Base-by-base conservation (phyloP, 306 rosid genomes). In the Amphicarpaea edgeworthii region DNA sequence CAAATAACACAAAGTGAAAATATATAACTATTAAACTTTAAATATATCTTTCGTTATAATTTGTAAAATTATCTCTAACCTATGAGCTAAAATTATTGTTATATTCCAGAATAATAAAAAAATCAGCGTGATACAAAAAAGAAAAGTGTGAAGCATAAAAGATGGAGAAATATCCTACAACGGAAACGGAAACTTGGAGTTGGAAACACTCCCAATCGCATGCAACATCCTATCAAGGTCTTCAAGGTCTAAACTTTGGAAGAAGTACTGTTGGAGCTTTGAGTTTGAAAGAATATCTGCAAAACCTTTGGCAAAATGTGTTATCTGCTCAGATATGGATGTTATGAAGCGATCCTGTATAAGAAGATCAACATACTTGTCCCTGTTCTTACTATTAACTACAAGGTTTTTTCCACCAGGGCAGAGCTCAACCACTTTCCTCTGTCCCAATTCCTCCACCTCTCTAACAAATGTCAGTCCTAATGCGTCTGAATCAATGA, bases 191-290 rank as follows among this genome's bases (percentile, higher is more conserved):
- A n/a, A n/a, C n/a, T n/a, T n/a, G n/a, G n/a, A n/a, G n/a, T 34
- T 6, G 40, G 8, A 7, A 34, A 34, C 93, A 80, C 95, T 85
- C 83, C 98, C 98, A 68, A n/a, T n/a, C n/a, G n/a, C n/a, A n/a
- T 83, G 84, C 34, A 92, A 88, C 96, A 95, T 95, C 88, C 88
- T 85, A 80, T 95, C 97, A 83, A 95, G 89, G 87, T 95, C 98
- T 81, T 92, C 92, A 58, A 83, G 87, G 83, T 92, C 93, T 81
- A 95, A 78, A 82, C 88, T 75, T 82, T 28, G 80, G 80, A 95
- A 92, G 83, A 91, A 94, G 84, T 72, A 70, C 28, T 78, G 23
- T 57, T 75, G 86, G 23, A 26, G 62, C 62, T 65, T 68, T 40
- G 88, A 28, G 66, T 79, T 78, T 69, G 87, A 81, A 43, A 94